Percentiles rank a stretch among this genome's conserved stretches.
Evolutionary conservation across 495 filamentous ascomycete genomes (phyloP).

Genomic region (Parathielavia appendiculata): DNA sequence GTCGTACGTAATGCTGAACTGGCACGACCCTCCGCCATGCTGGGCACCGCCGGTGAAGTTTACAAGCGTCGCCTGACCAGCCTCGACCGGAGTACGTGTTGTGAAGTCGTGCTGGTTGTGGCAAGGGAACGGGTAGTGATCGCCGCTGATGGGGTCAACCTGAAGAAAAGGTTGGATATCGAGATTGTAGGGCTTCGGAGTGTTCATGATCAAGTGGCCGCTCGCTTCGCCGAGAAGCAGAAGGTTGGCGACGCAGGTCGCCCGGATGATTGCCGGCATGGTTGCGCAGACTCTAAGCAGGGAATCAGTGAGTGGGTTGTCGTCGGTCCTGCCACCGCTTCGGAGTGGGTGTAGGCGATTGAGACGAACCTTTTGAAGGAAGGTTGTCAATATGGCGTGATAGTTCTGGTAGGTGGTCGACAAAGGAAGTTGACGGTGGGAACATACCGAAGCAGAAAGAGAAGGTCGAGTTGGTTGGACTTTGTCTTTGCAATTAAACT

Average conservation of each 20-base stretch:
- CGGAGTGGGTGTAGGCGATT: too few species aligned
- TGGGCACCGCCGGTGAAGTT: conserved; percentile 52
- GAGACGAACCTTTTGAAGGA: too few species aligned
- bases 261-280: conserved; percentile 2
- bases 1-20: conserved; percentile 70
- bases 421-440: too few species aligned
- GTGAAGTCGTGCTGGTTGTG: conserved; percentile 43
- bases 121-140: conserved; percentile 65
- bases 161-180: conserved; percentile 31
- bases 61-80: conserved; percentile 45
- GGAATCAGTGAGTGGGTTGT: not conserved
- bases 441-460: too few species aligned
- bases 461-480: too few species aligned
- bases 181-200: conserved; percentile 54
- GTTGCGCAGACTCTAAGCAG: not conserved
- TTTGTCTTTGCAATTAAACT: too few species aligned
- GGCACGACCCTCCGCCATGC: conserved; percentile 76
- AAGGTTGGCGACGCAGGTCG: conserved; percentile 19
- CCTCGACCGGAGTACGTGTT: conserved; percentile 35
- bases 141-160: conserved; percentile 53
- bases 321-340: not conserved
- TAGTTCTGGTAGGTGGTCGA: too few species aligned
- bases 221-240: conserved; percentile 42
- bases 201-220: conserved; percentile 62
- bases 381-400: too few species aligned